Conservation (phyloP, 306 rosid genomes). For the Lupinus albus region DNA sequence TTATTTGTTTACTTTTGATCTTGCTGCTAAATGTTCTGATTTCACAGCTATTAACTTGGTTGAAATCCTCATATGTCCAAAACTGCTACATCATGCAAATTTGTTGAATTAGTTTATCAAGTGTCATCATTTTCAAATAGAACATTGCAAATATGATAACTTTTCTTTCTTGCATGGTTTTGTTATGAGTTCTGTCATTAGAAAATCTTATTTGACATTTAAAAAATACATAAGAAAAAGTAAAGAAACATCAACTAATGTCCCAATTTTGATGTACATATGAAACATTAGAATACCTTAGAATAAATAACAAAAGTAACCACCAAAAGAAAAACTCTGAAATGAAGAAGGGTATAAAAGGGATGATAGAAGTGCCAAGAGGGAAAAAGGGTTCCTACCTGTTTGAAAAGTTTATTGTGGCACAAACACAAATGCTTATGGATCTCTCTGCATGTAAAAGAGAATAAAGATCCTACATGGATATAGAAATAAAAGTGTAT, state of each 20-base stretch:
- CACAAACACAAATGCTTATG: not conserved
- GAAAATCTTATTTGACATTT: too few species aligned
- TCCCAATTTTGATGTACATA: too few species aligned
- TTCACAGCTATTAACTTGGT: slow-evolving; percentile 18
- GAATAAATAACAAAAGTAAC: not conserved
- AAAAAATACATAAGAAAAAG: too few species aligned
- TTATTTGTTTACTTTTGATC: not conserved
- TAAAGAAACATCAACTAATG: too few species aligned
- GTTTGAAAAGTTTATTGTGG: slow-evolving; percentile 11
- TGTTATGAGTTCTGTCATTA: not conserved
- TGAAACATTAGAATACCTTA: not conserved
- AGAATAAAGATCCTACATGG: slow-evolving; percentile 12
- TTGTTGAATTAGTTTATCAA: not conserved
- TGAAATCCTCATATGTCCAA: slow-evolving; percentile 17
- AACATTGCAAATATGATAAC: not conserved
- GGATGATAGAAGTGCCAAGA: not conserved
- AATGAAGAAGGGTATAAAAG: not conserved
- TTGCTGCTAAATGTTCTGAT: slow-evolving; percentile 5
- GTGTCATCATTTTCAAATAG: not conserved
- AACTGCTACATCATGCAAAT: slow-evolving; percentile 33
- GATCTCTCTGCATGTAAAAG: slow-evolving; percentile 15
- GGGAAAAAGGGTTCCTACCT: slow-evolving; percentile 18
- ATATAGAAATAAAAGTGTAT: slow-evolving; percentile 1
- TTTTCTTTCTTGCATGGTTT: slow-evolving; percentile 6
- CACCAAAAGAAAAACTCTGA: not conserved